phyloP scores from a whole-genome alignment of 2,329 filamentous ascomycete genomes.

The Domatiomyces globalis region DNA sequence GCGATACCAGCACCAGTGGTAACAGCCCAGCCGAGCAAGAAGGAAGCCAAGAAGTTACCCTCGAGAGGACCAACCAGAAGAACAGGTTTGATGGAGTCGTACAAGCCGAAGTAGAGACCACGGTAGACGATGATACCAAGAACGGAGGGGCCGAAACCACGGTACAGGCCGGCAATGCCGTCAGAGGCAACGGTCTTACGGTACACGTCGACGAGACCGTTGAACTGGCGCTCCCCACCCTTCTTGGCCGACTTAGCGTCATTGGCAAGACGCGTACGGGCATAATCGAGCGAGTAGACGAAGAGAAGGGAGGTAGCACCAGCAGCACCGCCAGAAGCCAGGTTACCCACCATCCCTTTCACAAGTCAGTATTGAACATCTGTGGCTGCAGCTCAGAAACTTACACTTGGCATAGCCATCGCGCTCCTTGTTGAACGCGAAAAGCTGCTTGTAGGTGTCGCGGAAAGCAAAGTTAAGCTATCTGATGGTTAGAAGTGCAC shows the following conservation, averaged over 20 bases:
- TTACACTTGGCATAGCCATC: constrained; percentile 88
- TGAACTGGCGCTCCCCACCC: constrained; percentile 96
- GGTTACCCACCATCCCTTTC: constrained; percentile 79
- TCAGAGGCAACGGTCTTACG: constrained; percentile 98
- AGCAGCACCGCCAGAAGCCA: constrained; percentile 98
- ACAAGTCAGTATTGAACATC: neutral
- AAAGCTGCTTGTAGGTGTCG: constrained; percentile 99
- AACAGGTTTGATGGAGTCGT: constrained; percentile 99
- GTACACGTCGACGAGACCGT: constrained; percentile 99
- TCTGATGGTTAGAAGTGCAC: neutral
- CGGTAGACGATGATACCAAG: constrained; percentile 99
- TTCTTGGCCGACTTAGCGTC: constrained; percentile 96
- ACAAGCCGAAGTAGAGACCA: constrained; percentile 99
- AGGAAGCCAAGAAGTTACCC: constrained; percentile 99
- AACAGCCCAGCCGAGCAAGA: constrained; percentile 96
- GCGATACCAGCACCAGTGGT: constrained; percentile 99
- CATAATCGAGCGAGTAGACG: constrained; percentile 99
- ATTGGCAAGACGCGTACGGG: constrained; percentile 99
- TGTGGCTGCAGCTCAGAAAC: neutral
- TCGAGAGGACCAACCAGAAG: constrained; percentile 79
- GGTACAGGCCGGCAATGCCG: constrained; percentile 97
- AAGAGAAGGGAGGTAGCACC: constrained; percentile 99
- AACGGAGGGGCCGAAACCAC: constrained; percentile 99
- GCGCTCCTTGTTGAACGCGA: constrained; percentile 99
- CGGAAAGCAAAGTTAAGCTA: constrained; percentile 98